A percentile compares a stretch with the other conserved stretches of the same genome.
Conservation (phyloP, 2,329 filamentous ascomycete genomes). For the Botrytis medusae region DNA sequence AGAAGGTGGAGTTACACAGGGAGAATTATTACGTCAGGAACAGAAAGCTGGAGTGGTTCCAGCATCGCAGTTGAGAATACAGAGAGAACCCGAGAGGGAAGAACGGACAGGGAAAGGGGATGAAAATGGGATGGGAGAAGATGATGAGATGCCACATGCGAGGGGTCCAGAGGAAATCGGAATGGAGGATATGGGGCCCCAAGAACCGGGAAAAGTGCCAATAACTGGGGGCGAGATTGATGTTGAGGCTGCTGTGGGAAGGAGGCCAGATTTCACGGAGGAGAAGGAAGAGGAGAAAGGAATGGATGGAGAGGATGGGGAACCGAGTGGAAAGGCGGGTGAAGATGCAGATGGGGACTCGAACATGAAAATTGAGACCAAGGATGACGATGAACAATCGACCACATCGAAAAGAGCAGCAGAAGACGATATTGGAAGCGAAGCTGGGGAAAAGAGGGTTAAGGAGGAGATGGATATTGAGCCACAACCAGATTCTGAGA, state of each 20-base stretch:
- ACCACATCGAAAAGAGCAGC: slow-evolving; percentile 57
- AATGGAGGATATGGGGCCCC: slow-evolving; percentile 81
- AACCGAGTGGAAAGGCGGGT: slow-evolving; percentile 42
- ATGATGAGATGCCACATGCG: slow-evolving; percentile 72
- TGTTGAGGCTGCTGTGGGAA: slow-evolving; percentile 60
- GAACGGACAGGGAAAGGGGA: not conserved
- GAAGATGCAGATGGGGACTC: slow-evolving; percentile 31
- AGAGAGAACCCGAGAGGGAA: slow-evolving; percentile 34
- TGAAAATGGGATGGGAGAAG: slow-evolving; percentile 44
- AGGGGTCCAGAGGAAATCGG: slow-evolving; percentile 83
- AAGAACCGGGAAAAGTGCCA: slow-evolving; percentile 45
- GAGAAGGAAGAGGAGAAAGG: slow-evolving; percentile 47
- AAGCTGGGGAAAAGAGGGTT: slow-evolving; percentile 22
- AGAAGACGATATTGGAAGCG: slow-evolving; percentile 46
- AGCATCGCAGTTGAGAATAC: slow-evolving; percentile 54
- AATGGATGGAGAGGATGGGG: slow-evolving; percentile 56
- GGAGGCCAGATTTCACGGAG: slow-evolving; percentile 40
- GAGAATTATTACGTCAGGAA: slow-evolving; percentile 81
- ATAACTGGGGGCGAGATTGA: slow-evolving; percentile 50
- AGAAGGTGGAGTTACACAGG: slow-evolving; percentile 68
- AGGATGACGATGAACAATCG: slow-evolving; percentile 29
- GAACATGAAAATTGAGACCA: slow-evolving; percentile 29
- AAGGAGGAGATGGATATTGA: slow-evolving; percentile 17
- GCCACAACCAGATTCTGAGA: not conserved
- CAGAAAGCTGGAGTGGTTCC: slow-evolving; percentile 80